Evolutionary conservation across 768 basidiomycete genomes (phyloP).

Genomic region (Lentinus brumalis): DNA sequence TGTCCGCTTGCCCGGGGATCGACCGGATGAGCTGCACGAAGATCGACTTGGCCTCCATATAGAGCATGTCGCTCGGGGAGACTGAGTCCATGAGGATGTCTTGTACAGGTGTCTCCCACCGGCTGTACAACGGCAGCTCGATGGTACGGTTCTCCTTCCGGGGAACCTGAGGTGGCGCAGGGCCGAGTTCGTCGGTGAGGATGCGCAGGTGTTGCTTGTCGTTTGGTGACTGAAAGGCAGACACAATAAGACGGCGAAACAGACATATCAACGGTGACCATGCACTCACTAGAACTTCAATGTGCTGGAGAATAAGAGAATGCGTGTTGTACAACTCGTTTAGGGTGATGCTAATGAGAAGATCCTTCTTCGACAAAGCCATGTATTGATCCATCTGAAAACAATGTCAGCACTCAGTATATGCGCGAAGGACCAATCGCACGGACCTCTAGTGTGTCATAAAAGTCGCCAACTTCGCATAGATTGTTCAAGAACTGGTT

Average conservation of each 20-base stretch:
- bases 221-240: slow-evolving; percentile 75
- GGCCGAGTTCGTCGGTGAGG: slow-evolving; percentile 92
- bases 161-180: slow-evolving; percentile 92
- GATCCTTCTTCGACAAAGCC: slow-evolving; percentile 98
- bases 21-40: slow-evolving; percentile 98
- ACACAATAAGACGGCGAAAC: background rate
- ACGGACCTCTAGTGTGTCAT: slow-evolving; percentile 93
- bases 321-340: slow-evolving; percentile 99
- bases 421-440: background rate
- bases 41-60: slow-evolving; percentile 99
- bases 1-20: slow-evolving; percentile 80
- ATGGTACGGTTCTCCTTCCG: slow-evolving; percentile 97
- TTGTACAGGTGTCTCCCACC: slow-evolving; percentile 99
- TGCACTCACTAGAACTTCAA: slow-evolving; percentile 91
- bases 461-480: slow-evolving; percentile 99
- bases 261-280: too few species aligned
- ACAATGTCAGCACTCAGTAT: background rate
- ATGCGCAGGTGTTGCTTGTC: slow-evolving; percentile 98
- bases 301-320: slow-evolving; percentile 90
- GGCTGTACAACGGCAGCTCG: slow-evolving; percentile 90
- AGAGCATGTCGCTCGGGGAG: slow-evolving; percentile 97
- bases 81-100: slow-evolving; percentile 98
- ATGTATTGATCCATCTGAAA: slow-evolving; percentile 99
- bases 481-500: slow-evolving; percentile 96
- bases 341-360: slow-evolving; percentile 96